phyloP scores from a whole-genome alignment of 2,329 filamentous ascomycete genomes.

The Fusarium agapanthi region DNA sequence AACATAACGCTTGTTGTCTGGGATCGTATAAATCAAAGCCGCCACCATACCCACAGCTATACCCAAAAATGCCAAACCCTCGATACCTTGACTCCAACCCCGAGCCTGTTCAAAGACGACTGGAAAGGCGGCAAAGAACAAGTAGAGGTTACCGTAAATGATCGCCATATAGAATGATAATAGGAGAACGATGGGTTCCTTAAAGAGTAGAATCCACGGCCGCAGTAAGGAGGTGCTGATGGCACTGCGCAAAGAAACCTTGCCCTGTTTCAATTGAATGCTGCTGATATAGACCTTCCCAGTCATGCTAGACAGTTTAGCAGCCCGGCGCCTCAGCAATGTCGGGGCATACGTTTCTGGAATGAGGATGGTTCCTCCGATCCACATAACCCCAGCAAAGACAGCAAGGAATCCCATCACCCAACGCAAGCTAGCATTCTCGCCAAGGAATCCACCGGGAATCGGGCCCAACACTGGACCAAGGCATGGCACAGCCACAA shows the following conservation, averaged over 20 bases:
- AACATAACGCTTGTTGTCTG: not conserved
- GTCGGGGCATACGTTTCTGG: not conserved
- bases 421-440: not conserved
- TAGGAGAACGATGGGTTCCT: not conserved
- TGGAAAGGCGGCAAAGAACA: not conserved
- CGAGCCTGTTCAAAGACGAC: not conserved
- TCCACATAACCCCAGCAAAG: not conserved
- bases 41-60: not conserved
- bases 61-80: not conserved
- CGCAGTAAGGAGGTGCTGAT: not conserved
- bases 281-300: not conserved
- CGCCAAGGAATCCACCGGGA: not conserved
- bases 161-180: not conserved
- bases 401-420: not conserved
- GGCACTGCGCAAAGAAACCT: not conserved
- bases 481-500: not conserved
- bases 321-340: not conserved
- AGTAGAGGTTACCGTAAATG: not conserved
- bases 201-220: not conserved
- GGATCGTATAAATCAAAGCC: not conserved
- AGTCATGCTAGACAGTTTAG: not conserved
- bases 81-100: not conserved
- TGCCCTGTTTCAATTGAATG: not conserved
- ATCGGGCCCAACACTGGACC: not conserved
- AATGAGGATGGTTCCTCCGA: not conserved